Evolutionary conservation across 23 red algal genomes (phyloP).

Genomic region (Gracilaria caudata): DNA sequence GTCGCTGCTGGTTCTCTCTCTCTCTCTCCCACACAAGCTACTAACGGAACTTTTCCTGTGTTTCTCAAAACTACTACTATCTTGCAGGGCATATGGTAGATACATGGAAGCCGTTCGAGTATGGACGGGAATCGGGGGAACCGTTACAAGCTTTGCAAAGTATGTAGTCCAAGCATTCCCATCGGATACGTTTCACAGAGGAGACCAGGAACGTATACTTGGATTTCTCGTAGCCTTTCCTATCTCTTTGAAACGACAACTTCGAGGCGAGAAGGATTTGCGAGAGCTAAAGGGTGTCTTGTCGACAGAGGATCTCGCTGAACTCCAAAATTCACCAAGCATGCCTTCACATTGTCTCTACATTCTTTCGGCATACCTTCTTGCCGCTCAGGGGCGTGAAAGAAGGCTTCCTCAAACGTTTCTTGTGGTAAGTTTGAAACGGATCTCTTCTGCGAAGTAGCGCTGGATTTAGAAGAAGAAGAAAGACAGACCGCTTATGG

Average conservation of each 20-base stretch:
- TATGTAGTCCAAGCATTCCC: constrained; percentile 60
- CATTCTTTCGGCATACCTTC: constrained; percentile 48
- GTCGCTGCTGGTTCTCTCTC: neutral
- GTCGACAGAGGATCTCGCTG: constrained; percentile 43
- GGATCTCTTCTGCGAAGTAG: neutral
- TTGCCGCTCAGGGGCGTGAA: constrained; percentile 25
- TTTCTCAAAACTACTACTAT: neutral
- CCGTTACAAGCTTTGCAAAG: constrained; percentile 51
- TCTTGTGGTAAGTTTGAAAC: constrained; percentile 47
- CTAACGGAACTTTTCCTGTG: neutral
- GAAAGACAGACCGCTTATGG: neutral
- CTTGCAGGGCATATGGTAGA: constrained; percentile 38
- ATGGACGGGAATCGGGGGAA: constrained; percentile 62
- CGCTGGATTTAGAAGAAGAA: neutral
- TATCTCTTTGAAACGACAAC: constrained; percentile 50
- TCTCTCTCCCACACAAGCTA: no score
- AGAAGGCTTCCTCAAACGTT: constrained; percentile 46
- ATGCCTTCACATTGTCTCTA: constrained; percentile 70
- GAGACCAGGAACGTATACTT: constrained; percentile 62
- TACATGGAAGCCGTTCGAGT: constrained; percentile 65
- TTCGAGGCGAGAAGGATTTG: constrained; percentile 55
- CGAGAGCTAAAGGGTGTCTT: constrained; percentile 56
- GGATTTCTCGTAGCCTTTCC: constrained; percentile 60
- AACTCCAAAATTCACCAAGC: constrained; percentile 44
- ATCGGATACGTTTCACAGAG: constrained; percentile 47